Conservation (phyloP, 2,329 filamentous ascomycete genomes). For the Thelonectria blattea region DNA sequence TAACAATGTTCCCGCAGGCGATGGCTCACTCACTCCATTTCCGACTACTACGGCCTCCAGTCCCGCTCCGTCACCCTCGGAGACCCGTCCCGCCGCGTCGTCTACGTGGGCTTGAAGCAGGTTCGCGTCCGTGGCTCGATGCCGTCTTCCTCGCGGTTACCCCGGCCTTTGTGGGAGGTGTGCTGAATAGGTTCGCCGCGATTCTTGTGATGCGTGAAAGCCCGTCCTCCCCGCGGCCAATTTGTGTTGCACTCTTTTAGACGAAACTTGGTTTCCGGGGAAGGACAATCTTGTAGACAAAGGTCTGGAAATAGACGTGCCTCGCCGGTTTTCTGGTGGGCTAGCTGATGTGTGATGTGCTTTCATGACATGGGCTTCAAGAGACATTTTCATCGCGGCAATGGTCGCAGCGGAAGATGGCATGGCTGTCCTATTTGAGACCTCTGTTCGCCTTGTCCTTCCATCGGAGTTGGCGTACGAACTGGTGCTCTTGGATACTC, state of each 20-base stretch:
- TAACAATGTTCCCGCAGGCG: slow-evolving; percentile 59
- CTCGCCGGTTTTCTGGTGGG: slow-evolving; percentile 23
- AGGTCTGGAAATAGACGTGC: slow-evolving; percentile 30
- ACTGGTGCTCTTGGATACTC: not conserved
- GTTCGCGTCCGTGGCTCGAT: slow-evolving; percentile 36
- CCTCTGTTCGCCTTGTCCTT: not conserved
- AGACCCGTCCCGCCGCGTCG: slow-evolving; percentile 74
- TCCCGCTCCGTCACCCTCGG: slow-evolving; percentile 81
- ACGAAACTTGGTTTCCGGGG: slow-evolving; percentile 10
- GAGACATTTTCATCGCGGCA: not conserved
- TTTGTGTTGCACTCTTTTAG: slow-evolving; percentile 5
- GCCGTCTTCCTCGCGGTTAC: slow-evolving; percentile 50
- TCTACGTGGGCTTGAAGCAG: slow-evolving; percentile 78
- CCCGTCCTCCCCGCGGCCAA: not conserved
- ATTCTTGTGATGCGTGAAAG: not conserved
- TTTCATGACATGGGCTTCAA: not conserved
- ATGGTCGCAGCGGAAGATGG: not conserved
- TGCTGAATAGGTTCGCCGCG: slow-evolving; percentile 46
- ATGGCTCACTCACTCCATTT: slow-evolving; percentile 93
- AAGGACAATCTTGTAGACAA: slow-evolving; percentile 25
- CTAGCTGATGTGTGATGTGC: slow-evolving; percentile 24
- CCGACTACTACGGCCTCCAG: slow-evolving; percentile 86
- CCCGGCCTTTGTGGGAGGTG: slow-evolving; percentile 69
- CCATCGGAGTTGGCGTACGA: not conserved
- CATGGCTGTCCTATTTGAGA: not conserved